Base-by-base conservation (phyloP, 1,139 yeast species). In the Pichia sp. region DNA sequence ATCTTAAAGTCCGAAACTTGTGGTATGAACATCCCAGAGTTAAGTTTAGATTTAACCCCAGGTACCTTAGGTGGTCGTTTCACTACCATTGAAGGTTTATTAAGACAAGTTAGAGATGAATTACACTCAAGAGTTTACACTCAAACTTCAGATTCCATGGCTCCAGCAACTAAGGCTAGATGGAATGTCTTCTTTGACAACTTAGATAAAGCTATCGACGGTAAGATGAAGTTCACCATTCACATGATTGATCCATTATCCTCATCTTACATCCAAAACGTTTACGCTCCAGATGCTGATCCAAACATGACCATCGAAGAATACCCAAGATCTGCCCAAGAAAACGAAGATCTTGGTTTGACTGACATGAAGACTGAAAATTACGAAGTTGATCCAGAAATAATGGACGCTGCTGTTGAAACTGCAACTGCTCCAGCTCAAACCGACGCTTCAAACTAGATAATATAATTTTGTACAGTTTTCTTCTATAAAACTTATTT, bases 21-120 rank as follows among this genome's bases (percentile, higher is more conserved):
- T 71, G 86, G 93, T 8, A 67, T 94, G 68, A 70, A 67, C 18
- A 77, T 93, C 49, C 99, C 99, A 7, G 99, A 94, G 69, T 75
- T 94, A 52, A 81, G 80, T 63, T 77, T 94, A 57, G 99, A 94
- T 66, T 79, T 94, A 58, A 89, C 94, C 15, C 94, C 96, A 34
- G 99, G 99, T 52, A 94, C 99, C 14, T 75, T 94, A 47, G 99
- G 99, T 52, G 99, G 99, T 46, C 79, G 99, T 63, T 94, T 94
- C 72, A 94, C 99, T 41, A 94, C 99, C 19, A 73, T 93, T 56
- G 99, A 93, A 71, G 99, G 99, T 52, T 75, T 94, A 51, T 71
- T 94, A 56, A 76, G 80, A 42, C 98, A 94, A 68, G 98, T 93
- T 18, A 74, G 81, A 57, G 96, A 89, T 52, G 99, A 93, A 67